A percentile compares a stretch with the other conserved stretches of the same genome.
These are phyloP conservation scores for Fennellomyces sp. DNA, from an alignment of 371 early-diverging fungal species.

Conservation along the genomic window DNA sequence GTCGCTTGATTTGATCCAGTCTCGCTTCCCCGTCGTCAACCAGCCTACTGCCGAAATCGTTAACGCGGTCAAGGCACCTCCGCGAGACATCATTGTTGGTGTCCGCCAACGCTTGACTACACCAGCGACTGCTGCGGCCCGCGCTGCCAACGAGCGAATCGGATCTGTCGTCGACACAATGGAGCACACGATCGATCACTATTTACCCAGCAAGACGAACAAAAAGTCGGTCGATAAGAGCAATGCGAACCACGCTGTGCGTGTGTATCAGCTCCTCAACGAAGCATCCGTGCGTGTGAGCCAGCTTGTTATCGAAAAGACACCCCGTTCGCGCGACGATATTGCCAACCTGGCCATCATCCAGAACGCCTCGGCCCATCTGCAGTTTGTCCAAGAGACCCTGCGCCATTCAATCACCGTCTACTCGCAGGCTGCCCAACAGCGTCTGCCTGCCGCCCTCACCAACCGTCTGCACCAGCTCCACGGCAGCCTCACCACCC, in stretches of 20 bases:
- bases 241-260: slow-evolving; percentile 32
- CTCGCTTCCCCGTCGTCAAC: slow-evolving; percentile 63
- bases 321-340: slow-evolving; percentile 40
- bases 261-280: slow-evolving; percentile 39
- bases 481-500: slow-evolving; percentile 18
- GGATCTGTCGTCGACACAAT: slow-evolving; percentile 43
- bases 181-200: slow-evolving; percentile 51
- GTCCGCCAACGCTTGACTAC: slow-evolving; percentile 43
- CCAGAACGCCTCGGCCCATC: slow-evolving; percentile 21
- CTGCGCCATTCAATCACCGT: slow-evolving; percentile 26
- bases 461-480: slow-evolving; percentile 21
- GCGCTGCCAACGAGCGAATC: slow-evolving; percentile 47
- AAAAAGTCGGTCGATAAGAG: not conserved
- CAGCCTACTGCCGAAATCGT: slow-evolving; percentile 67
- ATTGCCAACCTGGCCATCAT: slow-evolving; percentile 12
- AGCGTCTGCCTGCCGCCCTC: slow-evolving; percentile 30
- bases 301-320: slow-evolving; percentile 27
- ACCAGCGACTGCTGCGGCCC: slow-evolving; percentile 44
- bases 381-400: slow-evolving; percentile 33
- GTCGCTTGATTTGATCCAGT: slow-evolving; percentile 67
- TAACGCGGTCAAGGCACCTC: slow-evolving; percentile 46
- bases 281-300: slow-evolving; percentile 35
- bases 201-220: slow-evolving; percentile 37
- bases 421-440: slow-evolving; percentile 32
- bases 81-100: slow-evolving; percentile 20